phyloP scores from a whole-genome alignment of 306 rosid genomes.

The Vigna trinervia region DNA sequence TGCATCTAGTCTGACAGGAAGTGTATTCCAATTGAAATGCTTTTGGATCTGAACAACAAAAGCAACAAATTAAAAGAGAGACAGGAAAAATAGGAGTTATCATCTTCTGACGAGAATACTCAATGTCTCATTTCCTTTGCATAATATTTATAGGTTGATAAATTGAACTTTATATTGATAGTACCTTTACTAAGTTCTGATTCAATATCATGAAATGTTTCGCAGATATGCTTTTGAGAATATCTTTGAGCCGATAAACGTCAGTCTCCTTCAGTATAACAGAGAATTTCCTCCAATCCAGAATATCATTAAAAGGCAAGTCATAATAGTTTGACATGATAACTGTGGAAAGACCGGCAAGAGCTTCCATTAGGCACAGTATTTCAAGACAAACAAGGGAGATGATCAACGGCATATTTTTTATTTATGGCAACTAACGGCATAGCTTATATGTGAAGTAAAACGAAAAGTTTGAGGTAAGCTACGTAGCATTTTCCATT shows the following conservation, averaged over 20 bases:
- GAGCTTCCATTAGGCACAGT: slow-evolving; percentile 10
- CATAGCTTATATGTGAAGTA: background rate
- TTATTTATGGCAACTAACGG: background rate
- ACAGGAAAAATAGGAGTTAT: background rate
- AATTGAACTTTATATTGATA: slow-evolving; percentile 3
- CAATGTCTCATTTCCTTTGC: background rate
- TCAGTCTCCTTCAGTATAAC: slow-evolving; percentile 42
- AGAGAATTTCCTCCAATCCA: slow-evolving; percentile 51
- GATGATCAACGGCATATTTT: background rate
- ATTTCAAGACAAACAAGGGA: slow-evolving; percentile 9
- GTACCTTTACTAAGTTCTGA: slow-evolving; percentile 45
- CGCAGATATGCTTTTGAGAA: slow-evolving; percentile 24
- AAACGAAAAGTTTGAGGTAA: background rate
- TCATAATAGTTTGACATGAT: slow-evolving; percentile 40
- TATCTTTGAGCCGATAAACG: slow-evolving; percentile 34
- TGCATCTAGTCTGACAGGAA: slow-evolving; percentile 45
- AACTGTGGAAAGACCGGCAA: slow-evolving; percentile 44
- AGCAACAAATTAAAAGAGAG: slow-evolving; percentile 12
- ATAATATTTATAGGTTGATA: background rate
- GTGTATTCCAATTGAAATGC: slow-evolving; percentile 49
- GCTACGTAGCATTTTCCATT: background rate
- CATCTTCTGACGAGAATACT: slow-evolving; percentile 5
- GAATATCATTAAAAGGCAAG: slow-evolving; percentile 47
- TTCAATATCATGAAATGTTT: slow-evolving; percentile 31
- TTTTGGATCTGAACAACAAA: slow-evolving; percentile 44